Evolutionary conservation across 768 basidiomycete genomes (phyloP).

Genomic region (Suillus lakei): DNA sequence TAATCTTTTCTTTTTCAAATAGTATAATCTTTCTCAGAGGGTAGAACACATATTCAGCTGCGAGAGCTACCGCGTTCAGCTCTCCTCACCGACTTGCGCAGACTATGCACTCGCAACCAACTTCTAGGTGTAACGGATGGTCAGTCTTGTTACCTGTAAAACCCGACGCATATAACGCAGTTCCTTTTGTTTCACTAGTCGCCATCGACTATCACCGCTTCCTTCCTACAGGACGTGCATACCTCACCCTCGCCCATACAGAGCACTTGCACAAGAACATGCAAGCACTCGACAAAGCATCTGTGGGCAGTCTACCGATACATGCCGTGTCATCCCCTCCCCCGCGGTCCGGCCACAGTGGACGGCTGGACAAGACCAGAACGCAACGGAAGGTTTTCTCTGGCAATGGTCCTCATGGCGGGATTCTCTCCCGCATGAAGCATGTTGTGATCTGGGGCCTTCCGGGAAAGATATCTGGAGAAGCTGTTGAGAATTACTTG

Average conservation of each 20-base stretch:
- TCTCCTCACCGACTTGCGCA: conserved; percentile 59
- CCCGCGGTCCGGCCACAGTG: conserved; percentile 31
- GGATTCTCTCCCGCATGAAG: conserved; percentile 50
- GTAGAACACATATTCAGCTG: conserved; percentile 49
- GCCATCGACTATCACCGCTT: conserved; percentile 65
- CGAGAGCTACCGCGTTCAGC: conserved; percentile 55
- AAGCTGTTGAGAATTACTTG: conserved; percentile 45
- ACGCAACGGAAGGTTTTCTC: conserved; percentile 3
- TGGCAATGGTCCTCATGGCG: conserved; percentile 54
- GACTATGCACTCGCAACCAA: conserved; percentile 44
- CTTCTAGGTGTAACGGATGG: conserved; percentile 51
- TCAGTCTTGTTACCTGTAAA: conserved; percentile 16
- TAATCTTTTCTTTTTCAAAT: not conserved
- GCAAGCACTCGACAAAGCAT: conserved; percentile 44
- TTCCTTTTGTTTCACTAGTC: conserved; percentile 42
- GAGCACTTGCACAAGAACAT: conserved; percentile 49
- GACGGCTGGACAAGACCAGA: conserved; percentile 34
- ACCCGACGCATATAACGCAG: not conserved
- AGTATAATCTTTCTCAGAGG: conserved; percentile 19
- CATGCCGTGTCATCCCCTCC: conserved; percentile 35
- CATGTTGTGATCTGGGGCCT: conserved; percentile 67
- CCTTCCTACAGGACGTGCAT: conserved; percentile 60
- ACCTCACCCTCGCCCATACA: conserved; percentile 56
- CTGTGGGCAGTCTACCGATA: conserved; percentile 51
- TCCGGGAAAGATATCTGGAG: conserved; percentile 49